A percentile compares a stretch with the other conserved stretches of the same genome.
phyloP scores from a whole-genome alignment of 2,329 filamentous ascomycete genomes.

The Cladophialophora psammophila region DNA sequence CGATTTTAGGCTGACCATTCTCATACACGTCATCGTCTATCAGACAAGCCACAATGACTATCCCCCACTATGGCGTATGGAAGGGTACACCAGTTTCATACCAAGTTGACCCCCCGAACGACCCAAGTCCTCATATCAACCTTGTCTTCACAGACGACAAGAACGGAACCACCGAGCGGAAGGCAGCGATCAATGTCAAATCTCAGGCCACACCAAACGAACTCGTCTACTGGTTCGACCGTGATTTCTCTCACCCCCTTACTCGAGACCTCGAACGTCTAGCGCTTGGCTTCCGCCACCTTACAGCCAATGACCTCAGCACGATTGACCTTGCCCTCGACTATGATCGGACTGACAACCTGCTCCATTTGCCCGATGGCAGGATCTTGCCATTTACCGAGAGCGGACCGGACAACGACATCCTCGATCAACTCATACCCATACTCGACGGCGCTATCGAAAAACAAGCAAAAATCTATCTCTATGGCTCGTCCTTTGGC shows the following conservation, averaged over 20 bases:
- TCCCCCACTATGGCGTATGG: conserved; percentile 27
- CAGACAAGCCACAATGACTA: conserved; percentile 16
- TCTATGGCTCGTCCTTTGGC: conserved; percentile 48
- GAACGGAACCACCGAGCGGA: conserved; percentile 28
- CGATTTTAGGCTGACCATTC: not conserved
- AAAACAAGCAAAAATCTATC: conserved; percentile 48
- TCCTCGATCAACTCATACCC: conserved; percentile 49
- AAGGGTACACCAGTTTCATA: conserved; percentile 17
- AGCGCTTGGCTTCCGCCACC: conserved; percentile 42
- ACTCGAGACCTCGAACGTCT: conserved; percentile 39
- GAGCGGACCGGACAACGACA: conserved; percentile 44
- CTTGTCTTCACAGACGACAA: conserved; percentile 43
- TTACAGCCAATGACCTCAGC: conserved; percentile 30
- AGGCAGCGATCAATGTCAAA: conserved; percentile 47
- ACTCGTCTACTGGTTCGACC: conserved; percentile 47
- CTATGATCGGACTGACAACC: conserved; percentile 34
- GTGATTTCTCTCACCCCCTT: conserved; percentile 42
- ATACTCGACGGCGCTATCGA: conserved; percentile 48
- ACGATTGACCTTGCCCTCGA: conserved; percentile 36
- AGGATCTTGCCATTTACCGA: conserved; percentile 38
- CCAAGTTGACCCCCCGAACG: conserved; percentile 16
- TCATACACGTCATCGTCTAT: not conserved
- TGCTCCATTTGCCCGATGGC: conserved; percentile 44
- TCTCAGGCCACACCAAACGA: conserved; percentile 43
- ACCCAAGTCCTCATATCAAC: conserved; percentile 44